Base-by-base conservation (phyloP, 257 asterid genomes). In the Gentiana straminea region DNA sequence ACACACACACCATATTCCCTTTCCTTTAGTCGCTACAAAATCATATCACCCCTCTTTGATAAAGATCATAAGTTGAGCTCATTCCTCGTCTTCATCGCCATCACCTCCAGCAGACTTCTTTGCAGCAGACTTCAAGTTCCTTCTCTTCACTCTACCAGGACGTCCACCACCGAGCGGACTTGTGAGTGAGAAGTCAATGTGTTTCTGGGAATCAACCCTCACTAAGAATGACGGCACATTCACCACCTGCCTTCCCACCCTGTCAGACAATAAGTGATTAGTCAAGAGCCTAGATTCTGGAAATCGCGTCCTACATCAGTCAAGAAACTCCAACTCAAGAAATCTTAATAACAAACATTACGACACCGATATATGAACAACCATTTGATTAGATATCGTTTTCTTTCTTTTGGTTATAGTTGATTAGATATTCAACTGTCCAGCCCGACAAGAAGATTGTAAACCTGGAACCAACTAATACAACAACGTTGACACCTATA, bases 81-180 rank as follows among this genome's bases (percentile, higher is more conserved):
- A 80, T 50, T 78, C 80, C 34, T 78, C 84, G 12, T 78, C 84
- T 39, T 78, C 84, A 4, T 78, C 78, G 8, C 78, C 81, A 3
- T 68, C 84, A 38, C 80, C 84, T 33, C 84, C 84, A 13, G 76
- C 53, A 9, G 78, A 76, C 76, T 78, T 78, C 81, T 78, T 78
- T 13, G 84, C 78, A 51, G 84, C 81, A 32, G 81, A 64, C 72
- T 78, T 78, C 59, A n/a, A 58, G 72, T 74, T 78, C 81, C 32
- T 78, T 78, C 84, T 54, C 84, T 78, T 78, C 64, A 78, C 84
- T 74, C 84, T 74, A 13, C 84, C 84, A 5, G 81, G 74, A 39
- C 78, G 84, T 2, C 84, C 84, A n/a, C 81, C 84, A 57, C 84
- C 84, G 8, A 78, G 74, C 2, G 84, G 80, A 58, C 84, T 78